Conservation (phyloP, 225 moss, liverwort and hornwort species). For the Pleurozium schreberi region DNA sequence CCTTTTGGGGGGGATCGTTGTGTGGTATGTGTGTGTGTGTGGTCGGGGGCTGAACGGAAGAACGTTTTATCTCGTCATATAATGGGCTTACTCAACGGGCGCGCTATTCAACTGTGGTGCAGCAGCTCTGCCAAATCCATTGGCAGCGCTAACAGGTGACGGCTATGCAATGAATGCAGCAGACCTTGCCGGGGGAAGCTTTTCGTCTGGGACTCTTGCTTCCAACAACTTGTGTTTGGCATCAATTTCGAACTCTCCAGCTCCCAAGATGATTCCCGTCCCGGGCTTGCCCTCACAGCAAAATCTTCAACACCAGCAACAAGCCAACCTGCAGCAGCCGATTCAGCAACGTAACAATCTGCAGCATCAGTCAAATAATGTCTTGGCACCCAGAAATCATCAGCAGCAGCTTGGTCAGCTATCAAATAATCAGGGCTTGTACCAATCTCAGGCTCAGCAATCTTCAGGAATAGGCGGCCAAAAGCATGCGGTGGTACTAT, state of each 20-base stretch:
- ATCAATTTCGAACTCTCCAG: constrained; percentile 39
- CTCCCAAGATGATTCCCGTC: constrained; percentile 91
- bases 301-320: constrained; percentile 48
- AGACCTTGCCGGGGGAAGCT: constrained; percentile 73
- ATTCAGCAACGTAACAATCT: constrained; percentile 44
- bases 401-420: constrained; percentile 43
- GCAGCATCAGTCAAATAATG: constrained; percentile 30
- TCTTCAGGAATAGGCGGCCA: constrained; percentile 38
- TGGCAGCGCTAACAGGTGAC: constrained; percentile 62
- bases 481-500: constrained; percentile 35
- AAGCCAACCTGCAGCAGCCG: constrained; percentile 30
- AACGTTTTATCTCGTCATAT: not conserved
- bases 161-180: constrained; percentile 98
- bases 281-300: constrained; percentile 69
- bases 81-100: not conserved
- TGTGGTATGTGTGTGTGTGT: no score
- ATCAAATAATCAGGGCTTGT: constrained; percentile 54
- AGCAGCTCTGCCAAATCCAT: constrained; percentile 41
- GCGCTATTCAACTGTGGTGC: constrained; percentile 11
- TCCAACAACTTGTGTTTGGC: constrained; percentile 38
- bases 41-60: not conserved
- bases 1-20: not conserved
- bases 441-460: constrained; percentile 53
- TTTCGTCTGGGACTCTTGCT: constrained; percentile 41
- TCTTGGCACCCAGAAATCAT: constrained; percentile 22